Evolutionary conservation across 169 alveolate genomes (phyloP).

Genomic region (Cryptosporidium canis): DNA sequence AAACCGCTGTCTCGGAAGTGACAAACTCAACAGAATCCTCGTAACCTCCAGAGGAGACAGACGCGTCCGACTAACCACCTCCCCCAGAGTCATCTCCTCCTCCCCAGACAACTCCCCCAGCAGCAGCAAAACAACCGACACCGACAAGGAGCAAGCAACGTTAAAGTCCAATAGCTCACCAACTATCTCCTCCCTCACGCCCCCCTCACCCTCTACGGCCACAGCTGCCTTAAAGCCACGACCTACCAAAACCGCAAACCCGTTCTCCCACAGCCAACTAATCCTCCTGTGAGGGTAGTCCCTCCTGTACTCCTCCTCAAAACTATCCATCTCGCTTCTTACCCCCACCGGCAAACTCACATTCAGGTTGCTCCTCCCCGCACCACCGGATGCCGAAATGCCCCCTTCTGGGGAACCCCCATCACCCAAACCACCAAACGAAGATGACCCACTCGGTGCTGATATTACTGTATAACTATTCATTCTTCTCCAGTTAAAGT

Average conservation of each 20-base stretch:
- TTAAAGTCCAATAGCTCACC: neutral
- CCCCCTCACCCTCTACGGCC: neutral
- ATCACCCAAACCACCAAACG: neutral
- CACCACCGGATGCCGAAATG: neutral
- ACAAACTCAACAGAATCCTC: slow-evolving; percentile 32
- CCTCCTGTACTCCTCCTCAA: slow-evolving; percentile 14
- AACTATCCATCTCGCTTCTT: neutral
- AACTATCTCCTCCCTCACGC: neutral
- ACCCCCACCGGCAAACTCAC: slow-evolving; percentile 12
- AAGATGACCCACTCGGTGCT: neutral
- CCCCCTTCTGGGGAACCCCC: neutral
- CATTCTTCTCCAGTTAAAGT: slow-evolving; percentile 48
- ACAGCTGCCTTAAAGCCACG: slow-evolving; percentile 15
- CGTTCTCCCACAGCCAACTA: slow-evolving; percentile 58
- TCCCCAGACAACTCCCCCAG: neutral
- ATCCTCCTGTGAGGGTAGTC: slow-evolving; percentile 52
- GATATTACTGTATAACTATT: neutral
- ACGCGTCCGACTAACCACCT: neutral
- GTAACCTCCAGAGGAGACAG: slow-evolving; percentile 9
- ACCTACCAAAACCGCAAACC: slow-evolving; percentile 23
- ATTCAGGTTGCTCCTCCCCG: neutral
- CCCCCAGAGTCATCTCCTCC: neutral
- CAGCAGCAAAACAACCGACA: neutral
- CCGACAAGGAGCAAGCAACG: neutral
- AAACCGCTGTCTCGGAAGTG: slow-evolving; percentile 36